Base-by-base conservation (phyloP, 768 basidiomycete species). In the Boletellus ananas region DNA sequence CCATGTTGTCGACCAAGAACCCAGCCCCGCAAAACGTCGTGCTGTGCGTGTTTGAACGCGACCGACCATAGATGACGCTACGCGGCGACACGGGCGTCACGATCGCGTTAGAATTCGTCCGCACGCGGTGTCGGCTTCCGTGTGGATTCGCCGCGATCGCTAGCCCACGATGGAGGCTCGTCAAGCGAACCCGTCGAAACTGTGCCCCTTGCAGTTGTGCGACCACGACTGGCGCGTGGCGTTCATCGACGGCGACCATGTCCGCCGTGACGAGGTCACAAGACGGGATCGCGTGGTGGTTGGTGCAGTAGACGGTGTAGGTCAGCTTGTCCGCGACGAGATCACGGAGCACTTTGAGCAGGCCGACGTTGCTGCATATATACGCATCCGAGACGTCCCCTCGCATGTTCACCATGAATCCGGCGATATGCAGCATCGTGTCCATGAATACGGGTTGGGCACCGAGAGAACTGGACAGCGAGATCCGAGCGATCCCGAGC, bases 361-460 rank as follows among this genome's bases (percentile, higher is more conserved):
- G 59, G 14, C 72, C 77, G 27, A 86, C 70, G 20, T 76, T 72
- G 25, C 68, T 76, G 70, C 87, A 89, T 47, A 90, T 83, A 61
- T 78, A 84, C 1, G 76, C 82, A 46, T 85, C 77, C 23, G 77
- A 69, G 21, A 70, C 47, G 10, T 69, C 64, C 8, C 75, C 78
- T 35, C 73, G 76, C 58, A 80, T 61, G 62, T 89, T 90, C 21
- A 80, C 75, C 31, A 87, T 68, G 64, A 89, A 86, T 3, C 87
- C 87, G 0, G 85, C 79, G 34, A 79, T 74, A 50, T 89, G 87
- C 27, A 87, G 68, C 27, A 89, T 69, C 0, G 83, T 79, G 54
- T 89, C 87, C 50, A 79, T 69, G 65, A 87, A 85, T 21, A 85
- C 61, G 6, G 81, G 79, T 52, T 83, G 75, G 3, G 71, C 66